Conservation (phyloP, 331 rosid genomes). For the Stylosanthes scabra region DNA sequence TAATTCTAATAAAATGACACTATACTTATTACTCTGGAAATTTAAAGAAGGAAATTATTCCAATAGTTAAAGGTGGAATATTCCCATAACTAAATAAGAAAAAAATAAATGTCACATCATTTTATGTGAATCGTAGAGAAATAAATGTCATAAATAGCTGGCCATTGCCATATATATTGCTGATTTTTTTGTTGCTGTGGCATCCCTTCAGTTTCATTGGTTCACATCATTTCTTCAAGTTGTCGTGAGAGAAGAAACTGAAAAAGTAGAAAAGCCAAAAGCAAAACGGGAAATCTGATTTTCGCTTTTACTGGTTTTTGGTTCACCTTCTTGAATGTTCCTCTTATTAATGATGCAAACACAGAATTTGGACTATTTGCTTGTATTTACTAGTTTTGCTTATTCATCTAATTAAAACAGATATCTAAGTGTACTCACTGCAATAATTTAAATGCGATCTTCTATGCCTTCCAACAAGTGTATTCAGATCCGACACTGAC, state of each 20-base stretch:
- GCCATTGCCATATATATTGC: not conserved
- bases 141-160: not conserved
- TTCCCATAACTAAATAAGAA: not conserved
- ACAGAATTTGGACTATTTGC: conserved; percentile 3
- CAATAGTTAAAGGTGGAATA: not conserved
- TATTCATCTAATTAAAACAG: not conserved
- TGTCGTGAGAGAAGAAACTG: no score
- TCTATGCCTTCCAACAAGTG: no score
- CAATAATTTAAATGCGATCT: no score
- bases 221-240: not conserved
- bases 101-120: not conserved
- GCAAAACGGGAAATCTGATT: conserved; percentile 10
- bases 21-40: not conserved
- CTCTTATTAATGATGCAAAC: conserved; percentile 4
- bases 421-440: not conserved
- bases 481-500: no score
- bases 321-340: not conserved
- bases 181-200: not conserved
- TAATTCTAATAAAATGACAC: not conserved
- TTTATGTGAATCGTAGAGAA: not conserved
- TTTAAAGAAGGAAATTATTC: not conserved
- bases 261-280: not conserved
- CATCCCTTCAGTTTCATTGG: not conserved
- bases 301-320: not conserved
- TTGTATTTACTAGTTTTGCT: not conserved